These are phyloP conservation scores for Sclerotinia borealis DNA, from an alignment of 2,329 filamentous ascomycete species.

Conservation along the genomic window DNA sequence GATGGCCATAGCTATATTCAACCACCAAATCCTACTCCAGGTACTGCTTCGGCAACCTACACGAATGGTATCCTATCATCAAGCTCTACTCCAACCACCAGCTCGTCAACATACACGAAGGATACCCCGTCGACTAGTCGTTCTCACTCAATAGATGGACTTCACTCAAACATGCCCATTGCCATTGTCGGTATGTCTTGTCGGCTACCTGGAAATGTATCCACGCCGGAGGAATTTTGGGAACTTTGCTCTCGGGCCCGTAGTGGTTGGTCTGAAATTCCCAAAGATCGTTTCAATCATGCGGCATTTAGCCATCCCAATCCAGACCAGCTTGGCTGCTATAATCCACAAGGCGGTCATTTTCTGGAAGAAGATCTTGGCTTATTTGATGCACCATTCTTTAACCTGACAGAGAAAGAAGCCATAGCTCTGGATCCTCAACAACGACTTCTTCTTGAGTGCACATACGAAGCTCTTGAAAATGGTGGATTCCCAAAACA, in stretches of 20 bases:
- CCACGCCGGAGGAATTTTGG: constrained; percentile 36
- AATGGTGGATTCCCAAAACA: constrained; percentile 24
- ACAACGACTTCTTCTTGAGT: constrained; percentile 28
- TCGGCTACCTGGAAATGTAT: constrained; percentile 34
- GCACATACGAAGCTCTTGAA: constrained; percentile 28
- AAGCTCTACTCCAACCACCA: too few relatives aligned
- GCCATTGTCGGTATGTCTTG: constrained; percentile 36
- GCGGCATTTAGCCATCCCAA: constrained; percentile 50
- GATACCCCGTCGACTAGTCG: background rate
- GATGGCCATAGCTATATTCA: too few relatives aligned
- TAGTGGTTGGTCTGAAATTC: constrained; percentile 33
- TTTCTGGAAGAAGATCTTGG: constrained; percentile 27
- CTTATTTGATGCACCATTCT: constrained; percentile 31
- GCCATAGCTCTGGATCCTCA: constrained; percentile 33
- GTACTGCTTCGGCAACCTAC: too few relatives aligned
- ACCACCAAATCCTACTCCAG: too few relatives aligned
- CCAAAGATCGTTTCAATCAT: constrained; percentile 41
- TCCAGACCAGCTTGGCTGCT: constrained; percentile 25
- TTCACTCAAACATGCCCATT: constrained; percentile 24
- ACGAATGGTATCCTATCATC: too few relatives aligned
- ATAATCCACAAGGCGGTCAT: constrained; percentile 25
- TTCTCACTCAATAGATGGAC: background rate
- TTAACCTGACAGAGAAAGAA: constrained; percentile 26
- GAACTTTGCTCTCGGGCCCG: constrained; percentile 35
- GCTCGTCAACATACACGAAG: too few relatives aligned